A percentile compares a stretch with the other conserved stretches of the same genome.
phyloP scores from a whole-genome alignment of 2,329 filamentous ascomycete species.

The Sporothrix dimorphospora region DNA sequence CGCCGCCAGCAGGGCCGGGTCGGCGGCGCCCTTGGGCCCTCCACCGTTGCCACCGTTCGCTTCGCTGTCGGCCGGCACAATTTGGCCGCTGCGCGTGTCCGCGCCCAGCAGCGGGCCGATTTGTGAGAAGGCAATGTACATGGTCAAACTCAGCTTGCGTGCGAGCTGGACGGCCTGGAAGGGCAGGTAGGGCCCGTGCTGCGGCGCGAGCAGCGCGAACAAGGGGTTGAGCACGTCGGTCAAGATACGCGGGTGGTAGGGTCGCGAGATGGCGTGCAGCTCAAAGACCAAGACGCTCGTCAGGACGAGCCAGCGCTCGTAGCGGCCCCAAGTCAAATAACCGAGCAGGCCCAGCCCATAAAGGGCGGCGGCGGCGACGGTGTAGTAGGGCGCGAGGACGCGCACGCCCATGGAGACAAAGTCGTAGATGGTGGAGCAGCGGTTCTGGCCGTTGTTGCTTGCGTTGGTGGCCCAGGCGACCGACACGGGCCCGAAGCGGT shows the following conservation, averaged over 20 bases:
- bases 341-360: slow-evolving; percentile 66
- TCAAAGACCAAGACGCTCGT: slow-evolving; percentile 59
- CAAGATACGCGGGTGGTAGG: slow-evolving; percentile 51
- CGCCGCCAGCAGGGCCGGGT: slow-evolving; percentile 58
- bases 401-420: slow-evolving; percentile 69
- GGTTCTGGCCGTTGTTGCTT: slow-evolving; percentile 32
- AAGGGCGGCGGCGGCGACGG: slow-evolving; percentile 58
- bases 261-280: slow-evolving; percentile 59
- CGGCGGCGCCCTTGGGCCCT: slow-evolving; percentile 48
- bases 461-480: slow-evolving; percentile 57
- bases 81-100: slow-evolving; percentile 39
- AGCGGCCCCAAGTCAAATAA: slow-evolving; percentile 68
- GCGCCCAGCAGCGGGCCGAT: slow-evolving; percentile 67
- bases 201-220: slow-evolving; percentile 42
- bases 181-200: slow-evolving; percentile 70
- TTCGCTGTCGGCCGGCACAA: slow-evolving; percentile 39
- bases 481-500: slow-evolving; percentile 79
- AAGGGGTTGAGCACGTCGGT: slow-evolving; percentile 41
- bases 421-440: slow-evolving; percentile 70
- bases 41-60: slow-evolving; percentile 31
- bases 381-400: slow-evolving; percentile 64
- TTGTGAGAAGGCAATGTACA: slow-evolving; percentile 83
- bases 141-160: slow-evolving; percentile 74
- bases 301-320: slow-evolving; percentile 66
- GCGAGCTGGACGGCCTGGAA: slow-evolving; percentile 80